phyloP scores from a whole-genome alignment of 768 basidiomycete species.

The Trametes coccinea region DNA sequence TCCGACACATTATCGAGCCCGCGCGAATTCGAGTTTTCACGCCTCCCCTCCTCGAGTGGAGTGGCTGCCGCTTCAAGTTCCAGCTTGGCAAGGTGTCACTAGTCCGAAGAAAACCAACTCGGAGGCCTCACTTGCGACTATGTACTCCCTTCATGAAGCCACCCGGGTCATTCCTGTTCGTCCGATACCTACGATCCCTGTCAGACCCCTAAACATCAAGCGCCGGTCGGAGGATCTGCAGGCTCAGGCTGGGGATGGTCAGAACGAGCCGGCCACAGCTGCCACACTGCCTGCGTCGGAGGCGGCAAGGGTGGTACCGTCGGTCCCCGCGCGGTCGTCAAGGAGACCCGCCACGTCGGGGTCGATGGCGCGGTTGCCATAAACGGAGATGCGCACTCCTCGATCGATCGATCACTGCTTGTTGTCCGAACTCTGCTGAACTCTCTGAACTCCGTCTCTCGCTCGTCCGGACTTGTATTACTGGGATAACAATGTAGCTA shows the following conservation, averaged over 20 bases:
- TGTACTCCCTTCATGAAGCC: conserved; percentile 4
- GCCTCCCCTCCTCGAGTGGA: conserved; percentile 8
- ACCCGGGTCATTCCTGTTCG: background rate
- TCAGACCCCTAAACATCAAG: conserved; percentile 10
- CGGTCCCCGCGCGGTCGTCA: conserved; percentile 15
- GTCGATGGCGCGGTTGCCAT: conserved; percentile 9
- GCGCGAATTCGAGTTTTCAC: conserved; percentile 4
- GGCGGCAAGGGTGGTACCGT: background rate
- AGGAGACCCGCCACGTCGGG: conserved; percentile 9
- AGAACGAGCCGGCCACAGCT: no score
- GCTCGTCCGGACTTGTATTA: background rate
- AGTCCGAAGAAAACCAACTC: conserved; percentile 3
- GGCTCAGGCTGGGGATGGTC: background rate
- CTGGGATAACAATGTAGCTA: conserved; percentile 1
- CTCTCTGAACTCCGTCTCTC: no score
- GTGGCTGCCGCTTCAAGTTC: conserved; percentile 7
- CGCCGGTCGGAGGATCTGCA: background rate
- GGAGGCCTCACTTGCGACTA: conserved; percentile 5
- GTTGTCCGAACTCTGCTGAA: background rate
- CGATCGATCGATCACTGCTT: conserved; percentile 12
- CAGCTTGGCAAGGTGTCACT: background rate
- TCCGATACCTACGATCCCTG: background rate
- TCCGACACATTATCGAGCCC: background rate
- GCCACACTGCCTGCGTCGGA: no score
- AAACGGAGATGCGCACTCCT: background rate